Evolutionary conservation across 169 alveolate species (phyloP), one percentile per base, ranked within the genome.

Genomic region (Plasmodium cynomolgi): DNA sequence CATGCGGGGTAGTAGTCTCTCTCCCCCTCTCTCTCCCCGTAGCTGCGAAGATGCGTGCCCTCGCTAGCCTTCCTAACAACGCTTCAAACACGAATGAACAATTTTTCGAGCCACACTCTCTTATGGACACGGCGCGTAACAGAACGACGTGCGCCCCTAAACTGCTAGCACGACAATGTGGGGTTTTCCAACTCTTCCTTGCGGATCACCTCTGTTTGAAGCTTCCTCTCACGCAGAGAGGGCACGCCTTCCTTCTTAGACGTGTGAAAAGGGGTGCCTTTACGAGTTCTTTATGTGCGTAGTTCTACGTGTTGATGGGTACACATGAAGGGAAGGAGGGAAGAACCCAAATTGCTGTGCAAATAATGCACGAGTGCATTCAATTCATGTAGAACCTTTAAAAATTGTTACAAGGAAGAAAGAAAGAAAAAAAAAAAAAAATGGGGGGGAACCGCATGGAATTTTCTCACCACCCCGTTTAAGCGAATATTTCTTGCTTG

Each of bases 401-500:
- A 13, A 47, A 47, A 47, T 47, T 47, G 20, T 47, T 47, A 47
- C 58, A 47, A 47, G 58, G 58, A 15, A 15, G 58, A 47, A 47
- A 47, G 13, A 47, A 47, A 47, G 13, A 11, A 44, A 11, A 44
- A 0, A 44, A 3, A 44, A 11, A 44, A 11, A 44, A 15, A 47
- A 20, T 3, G 77, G 17, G 37, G 1, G 37, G 29, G 1, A n/a
- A n/a, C n/a, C 34, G 31, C 31, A n/a, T 3, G 17, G 34, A 2
- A 26, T 47, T 13, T 47, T 47, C 2, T 31, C 41, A 2, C 23
- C 29, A 17, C 41, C 13, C 1, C 1, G 1, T 29, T 34, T 80
- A 88, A 8, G 90, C 84, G 34, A 88, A 88, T 17, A 88, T 80
- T 41, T 88, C 94, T 37, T 88, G 90, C n/a, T 88, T 88, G n/a